Percentiles rank a stretch among this genome's conserved stretches.
Conservation (phyloP, 2,329 filamentous ascomycete genomes). For the Penicillium sp. region DNA sequence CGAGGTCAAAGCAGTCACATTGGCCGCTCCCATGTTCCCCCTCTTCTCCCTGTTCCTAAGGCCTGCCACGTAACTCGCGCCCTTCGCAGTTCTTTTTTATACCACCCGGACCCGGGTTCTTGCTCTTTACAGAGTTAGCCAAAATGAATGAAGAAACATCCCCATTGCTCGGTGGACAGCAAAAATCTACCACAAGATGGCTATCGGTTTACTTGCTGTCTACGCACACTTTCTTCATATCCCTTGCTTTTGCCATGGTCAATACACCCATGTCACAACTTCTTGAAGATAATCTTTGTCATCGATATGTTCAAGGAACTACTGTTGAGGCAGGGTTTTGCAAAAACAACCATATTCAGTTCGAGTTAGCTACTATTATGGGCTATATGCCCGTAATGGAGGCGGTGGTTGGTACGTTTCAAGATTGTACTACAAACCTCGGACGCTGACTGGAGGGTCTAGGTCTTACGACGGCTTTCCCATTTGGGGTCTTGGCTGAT, state of each 20-base stretch:
- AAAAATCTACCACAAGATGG: not conserved
- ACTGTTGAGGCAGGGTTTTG: not conserved
- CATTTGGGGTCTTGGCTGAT: not conserved
- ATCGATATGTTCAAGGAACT: not conserved
- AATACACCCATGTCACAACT: not conserved
- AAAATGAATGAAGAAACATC: not conserved
- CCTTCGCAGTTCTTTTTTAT: not conserved
- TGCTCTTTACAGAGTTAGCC: not conserved
- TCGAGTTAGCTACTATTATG: not conserved
- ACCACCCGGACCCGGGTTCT: not conserved
- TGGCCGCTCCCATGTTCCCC: not conserved
- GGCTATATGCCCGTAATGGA: not conserved
- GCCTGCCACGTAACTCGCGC: not conserved
- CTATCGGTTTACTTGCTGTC: not conserved
- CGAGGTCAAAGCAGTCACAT: not conserved
- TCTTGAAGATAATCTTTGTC: not conserved
- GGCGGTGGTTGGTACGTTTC: not conserved
- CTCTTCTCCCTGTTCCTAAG: not conserved
- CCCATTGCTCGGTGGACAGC: not conserved
- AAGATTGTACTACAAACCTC: not conserved
- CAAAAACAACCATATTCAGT: not conserved
- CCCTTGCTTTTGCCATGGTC: not conserved
- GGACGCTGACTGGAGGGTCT: not conserved
- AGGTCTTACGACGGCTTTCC: not conserved
- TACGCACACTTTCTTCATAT: not conserved